Base-by-base conservation (phyloP, 768 basidiomycete genomes). In the Leucocoprinus birnbaumii region DNA sequence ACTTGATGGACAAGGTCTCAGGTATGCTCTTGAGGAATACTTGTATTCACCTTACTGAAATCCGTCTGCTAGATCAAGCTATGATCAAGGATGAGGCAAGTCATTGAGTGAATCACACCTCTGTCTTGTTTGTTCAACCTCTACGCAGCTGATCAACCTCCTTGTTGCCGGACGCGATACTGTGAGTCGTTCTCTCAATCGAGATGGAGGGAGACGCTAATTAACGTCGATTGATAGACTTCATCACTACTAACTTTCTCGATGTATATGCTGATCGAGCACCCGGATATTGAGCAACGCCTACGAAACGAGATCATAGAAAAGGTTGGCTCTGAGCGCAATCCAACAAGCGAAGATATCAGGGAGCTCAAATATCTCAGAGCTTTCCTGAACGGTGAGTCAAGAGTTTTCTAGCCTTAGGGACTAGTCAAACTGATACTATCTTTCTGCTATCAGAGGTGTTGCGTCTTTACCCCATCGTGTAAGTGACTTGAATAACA, bases 341-440 rank as follows among this genome's bases (percentile, higher is more conserved):
- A 64, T 14, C 77, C 78, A 1, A 70, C 69, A 0, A 73, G 70
- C 51, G 76, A 74, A 16, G 68, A 76, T 45, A 68, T 79, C 55
- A 67, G 69, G 45, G 65, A 71, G 2, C 73, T 79, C 72, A 76
- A 72, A 53, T 65, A 38, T 38, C 16, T 38, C 4, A 38, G 16
- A 14, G 38, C 38, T 38, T 38, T 38, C 38, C n/a, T 38, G 38
- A 38, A 38, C 16, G 38, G 38, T 38, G 16, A 11, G 38, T 38
- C 11, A n/a, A 3, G 4, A 38, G 31, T 5, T 31, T 31, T 11
- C 5, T 11, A 5, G 6, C 5, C 6, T 31, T 38, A 16, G 38
- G 16, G 9, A 38, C 8, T 10, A 38, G 16, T 38, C n/a, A 11
- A 38, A 3, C 13, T 38, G 11, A 38, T n/a, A 38, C 4, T 38